phyloP scores from a whole-genome alignment of 768 basidiomycete genomes.

The Pulveroboletus sp. region DNA sequence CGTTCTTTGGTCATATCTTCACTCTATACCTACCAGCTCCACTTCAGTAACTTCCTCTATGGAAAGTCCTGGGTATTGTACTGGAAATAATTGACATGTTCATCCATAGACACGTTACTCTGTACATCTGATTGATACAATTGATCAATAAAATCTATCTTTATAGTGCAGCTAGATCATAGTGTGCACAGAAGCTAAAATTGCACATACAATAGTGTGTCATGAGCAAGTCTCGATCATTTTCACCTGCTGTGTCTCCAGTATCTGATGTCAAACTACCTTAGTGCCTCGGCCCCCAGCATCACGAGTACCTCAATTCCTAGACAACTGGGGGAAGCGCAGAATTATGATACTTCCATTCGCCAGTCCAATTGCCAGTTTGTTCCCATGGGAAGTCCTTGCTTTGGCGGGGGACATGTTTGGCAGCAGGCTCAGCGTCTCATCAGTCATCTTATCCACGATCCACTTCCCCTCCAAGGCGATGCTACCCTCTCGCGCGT shows the following conservation, averaged over 20 bases:
- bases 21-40: constrained; percentile 8
- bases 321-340: constrained; percentile 18
- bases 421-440: constrained; percentile 19
- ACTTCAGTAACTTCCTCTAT: constrained; percentile 6
- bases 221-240: too few species aligned
- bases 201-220: too few species aligned
- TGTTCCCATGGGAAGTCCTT: constrained; percentile 19
- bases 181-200: too few species aligned
- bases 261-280: too few species aligned
- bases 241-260: too few species aligned
- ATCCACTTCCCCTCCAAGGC: constrained; percentile 24
- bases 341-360: constrained; percentile 29
- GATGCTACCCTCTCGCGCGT: constrained; percentile 8
- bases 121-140: too few species aligned
- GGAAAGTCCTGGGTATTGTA: constrained; percentile 19
- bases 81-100: constrained; percentile 11
- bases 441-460: constrained; percentile 16
- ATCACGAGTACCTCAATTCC: background rate
- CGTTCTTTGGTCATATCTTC: constrained; percentile 17
- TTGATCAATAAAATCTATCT: too few species aligned
- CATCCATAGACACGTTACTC: too few species aligned
- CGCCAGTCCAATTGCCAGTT: constrained; percentile 26
- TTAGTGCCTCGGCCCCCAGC: background rate
- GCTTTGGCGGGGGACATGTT: constrained; percentile 28
- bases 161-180: too few species aligned